Percentiles rank a stretch among this genome's conserved stretches.
Evolutionary conservation across 2,329 filamentous ascomycete genomes (phyloP).

Genomic region (Aschersonia sp.): DNA sequence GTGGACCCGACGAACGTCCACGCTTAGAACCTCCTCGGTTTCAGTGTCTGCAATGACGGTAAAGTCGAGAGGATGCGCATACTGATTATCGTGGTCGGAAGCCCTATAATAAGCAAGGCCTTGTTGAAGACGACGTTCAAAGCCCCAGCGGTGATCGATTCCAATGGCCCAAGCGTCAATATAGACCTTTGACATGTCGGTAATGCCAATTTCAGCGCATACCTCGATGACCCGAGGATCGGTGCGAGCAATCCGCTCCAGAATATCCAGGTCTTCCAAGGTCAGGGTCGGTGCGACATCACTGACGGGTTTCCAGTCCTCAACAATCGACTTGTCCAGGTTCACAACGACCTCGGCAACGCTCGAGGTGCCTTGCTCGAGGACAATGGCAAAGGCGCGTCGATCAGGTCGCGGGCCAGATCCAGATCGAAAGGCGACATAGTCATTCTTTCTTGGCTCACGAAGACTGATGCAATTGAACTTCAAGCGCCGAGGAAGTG

Average conservation of each 20-base stretch:
- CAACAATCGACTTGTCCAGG: conserved; percentile 23
- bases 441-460: conserved; percentile 49
- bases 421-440: conserved; percentile 42
- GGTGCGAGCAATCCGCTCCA: conserved; percentile 52
- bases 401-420: conserved; percentile 32
- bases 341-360: conserved; percentile 38
- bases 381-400: conserved; percentile 32
- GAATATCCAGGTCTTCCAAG: conserved; percentile 67
- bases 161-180: conserved; percentile 80
- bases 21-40: conserved; percentile 31
- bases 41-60: conserved; percentile 28
- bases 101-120: conserved; percentile 72
- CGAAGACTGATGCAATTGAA: conserved; percentile 53
- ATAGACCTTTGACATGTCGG: conserved; percentile 74
- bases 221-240: conserved; percentile 66
- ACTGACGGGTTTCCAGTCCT: conserved; percentile 30
- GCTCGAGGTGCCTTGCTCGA: conserved; percentile 23
- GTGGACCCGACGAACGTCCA: conserved; percentile 25
- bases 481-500: conserved; percentile 17
- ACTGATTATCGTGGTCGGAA: conserved; percentile 51
- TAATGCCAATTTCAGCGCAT: conserved; percentile 60
- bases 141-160: conserved; percentile 66
- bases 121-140: conserved; percentile 58
- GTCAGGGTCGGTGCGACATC: conserved; percentile 43
- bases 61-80: conserved; percentile 41